Evolutionary conservation across 768 basidiomycete species (phyloP).

Genomic region (Ramaria sp.): DNA sequence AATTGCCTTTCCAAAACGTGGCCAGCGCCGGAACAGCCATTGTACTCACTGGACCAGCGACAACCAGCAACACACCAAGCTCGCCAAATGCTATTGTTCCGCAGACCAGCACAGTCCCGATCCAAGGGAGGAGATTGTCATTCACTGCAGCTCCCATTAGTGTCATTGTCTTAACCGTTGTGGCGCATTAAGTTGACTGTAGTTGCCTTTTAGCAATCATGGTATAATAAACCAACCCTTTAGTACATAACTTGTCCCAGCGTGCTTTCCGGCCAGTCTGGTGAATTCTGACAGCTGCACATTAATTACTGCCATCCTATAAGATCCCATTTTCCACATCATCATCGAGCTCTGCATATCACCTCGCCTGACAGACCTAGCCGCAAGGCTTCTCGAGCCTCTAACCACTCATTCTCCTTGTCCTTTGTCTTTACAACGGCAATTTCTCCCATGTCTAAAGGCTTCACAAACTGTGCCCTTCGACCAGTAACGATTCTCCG

Average conservation of each 20-base stretch:
- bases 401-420: slow-evolving; percentile 74
- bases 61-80: slow-evolving; percentile 44
- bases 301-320: no score
- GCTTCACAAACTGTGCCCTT: slow-evolving; percentile 68
- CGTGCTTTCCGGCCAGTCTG: no score
- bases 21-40: slow-evolving; percentile 33
- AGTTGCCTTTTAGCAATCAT: not conserved
- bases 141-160: slow-evolving; percentile 43
- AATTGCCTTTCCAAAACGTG: slow-evolving; percentile 43
- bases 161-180: slow-evolving; percentile 26
- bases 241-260: no score
- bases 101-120: slow-evolving; percentile 28
- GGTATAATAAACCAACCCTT: not conserved
- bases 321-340: not conserved
- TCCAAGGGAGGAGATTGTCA: slow-evolving; percentile 40
- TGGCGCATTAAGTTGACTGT: slow-evolving; percentile 4
- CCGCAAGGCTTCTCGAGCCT: slow-evolving; percentile 85
- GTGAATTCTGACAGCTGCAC: no score
- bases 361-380: slow-evolving; percentile 77
- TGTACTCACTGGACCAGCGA: slow-evolving; percentile 38
- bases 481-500: slow-evolving; percentile 71
- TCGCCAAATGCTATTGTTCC: slow-evolving; percentile 40
- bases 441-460: slow-evolving; percentile 88
- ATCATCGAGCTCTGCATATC: slow-evolving; percentile 63
- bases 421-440: slow-evolving; percentile 69